phyloP scores from a whole-genome alignment of 164 flowering plant genomes.

The Paratinospora sagittata region DNA sequence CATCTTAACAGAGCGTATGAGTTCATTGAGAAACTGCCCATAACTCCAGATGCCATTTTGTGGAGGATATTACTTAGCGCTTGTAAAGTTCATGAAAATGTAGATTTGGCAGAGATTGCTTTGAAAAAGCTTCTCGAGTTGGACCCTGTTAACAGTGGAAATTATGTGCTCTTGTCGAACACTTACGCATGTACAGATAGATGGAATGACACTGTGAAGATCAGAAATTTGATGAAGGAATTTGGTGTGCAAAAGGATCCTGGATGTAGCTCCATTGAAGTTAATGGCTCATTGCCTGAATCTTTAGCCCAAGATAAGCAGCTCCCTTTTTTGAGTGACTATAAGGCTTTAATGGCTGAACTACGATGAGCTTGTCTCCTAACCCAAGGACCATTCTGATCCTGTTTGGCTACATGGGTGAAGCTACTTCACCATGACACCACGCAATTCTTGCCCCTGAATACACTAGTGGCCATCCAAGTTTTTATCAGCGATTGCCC shows the following conservation, averaged over 20 bases:
- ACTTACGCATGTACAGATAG: constrained; percentile 52
- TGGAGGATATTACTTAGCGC: constrained; percentile 67
- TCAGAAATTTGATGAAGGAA: constrained; percentile 46
- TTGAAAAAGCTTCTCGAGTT: constrained; percentile 43
- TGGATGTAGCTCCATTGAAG: constrained; percentile 51
- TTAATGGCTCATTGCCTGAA: constrained; percentile 8
- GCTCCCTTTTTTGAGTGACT: neutral
- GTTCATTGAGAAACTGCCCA: constrained; percentile 47
- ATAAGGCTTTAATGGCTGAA: neutral
- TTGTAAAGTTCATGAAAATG: constrained; percentile 52
- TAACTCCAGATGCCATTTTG: constrained; percentile 40
- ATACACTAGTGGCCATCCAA: neutral
- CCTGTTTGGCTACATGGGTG: neutral
- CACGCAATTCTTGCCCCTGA: neutral
- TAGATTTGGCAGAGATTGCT: constrained; percentile 48
- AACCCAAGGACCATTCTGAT: neutral
- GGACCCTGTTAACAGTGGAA: constrained; percentile 54
- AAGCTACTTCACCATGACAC: neutral
- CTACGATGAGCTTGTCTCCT: neutral
- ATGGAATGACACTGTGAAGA: constrained; percentile 50
- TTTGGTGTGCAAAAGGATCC: constrained; percentile 43
- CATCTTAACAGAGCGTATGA: constrained; percentile 44
- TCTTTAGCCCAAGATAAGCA: neutral
- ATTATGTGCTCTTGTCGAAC: constrained; percentile 53
- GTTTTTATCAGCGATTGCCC: neutral